Percentiles rank a stretch among this genome's conserved stretches.
These are phyloP conservation scores for Talaromyces sp. DNA, from an alignment of 2,329 filamentous ascomycete genomes.

Conservation along the genomic window DNA sequence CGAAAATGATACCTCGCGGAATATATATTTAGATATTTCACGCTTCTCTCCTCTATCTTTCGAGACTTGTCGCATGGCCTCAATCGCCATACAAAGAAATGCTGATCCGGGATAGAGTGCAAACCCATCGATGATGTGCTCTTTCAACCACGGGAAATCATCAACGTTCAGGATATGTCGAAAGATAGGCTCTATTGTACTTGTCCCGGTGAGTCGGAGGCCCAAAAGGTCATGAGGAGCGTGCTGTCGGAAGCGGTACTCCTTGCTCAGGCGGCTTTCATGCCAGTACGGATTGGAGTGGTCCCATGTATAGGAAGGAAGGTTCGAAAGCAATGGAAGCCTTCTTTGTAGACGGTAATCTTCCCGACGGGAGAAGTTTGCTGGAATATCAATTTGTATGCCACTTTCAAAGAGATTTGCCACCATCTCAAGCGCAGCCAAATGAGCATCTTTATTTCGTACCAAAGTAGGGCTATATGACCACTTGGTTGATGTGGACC, in stretches of 20 bases:
- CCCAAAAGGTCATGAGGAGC: not conserved
- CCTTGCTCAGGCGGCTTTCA: conserved; percentile 21
- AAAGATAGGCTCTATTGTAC: conserved; percentile 23
- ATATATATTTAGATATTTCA: not conserved
- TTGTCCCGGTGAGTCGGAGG: not conserved
- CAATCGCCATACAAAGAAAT: conserved; percentile 29
- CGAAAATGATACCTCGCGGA: not conserved
- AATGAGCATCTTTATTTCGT: not conserved
- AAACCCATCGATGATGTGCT: conserved; percentile 33
- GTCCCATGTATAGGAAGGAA: conserved; percentile 25
- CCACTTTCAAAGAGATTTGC: conserved; percentile 16
- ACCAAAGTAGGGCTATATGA: not conserved
- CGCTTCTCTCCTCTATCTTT: not conserved
- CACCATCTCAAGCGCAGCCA: conserved; percentile 13
- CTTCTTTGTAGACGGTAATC: not conserved
- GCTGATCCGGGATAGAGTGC: conserved; percentile 25
- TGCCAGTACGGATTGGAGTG: conserved; percentile 20
- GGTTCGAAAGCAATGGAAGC: not conserved
- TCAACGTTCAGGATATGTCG: conserved; percentile 27
- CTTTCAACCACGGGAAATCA: conserved; percentile 34
- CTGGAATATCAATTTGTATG: conserved; percentile 11
- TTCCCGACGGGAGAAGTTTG: conserved; percentile 6
- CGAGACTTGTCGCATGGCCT: conserved; percentile 20
- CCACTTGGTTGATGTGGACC: not conserved
- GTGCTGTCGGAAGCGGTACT: conserved; percentile 12